These are phyloP conservation scores for Avena atlantica DNA, from an alignment of 176 grass and related monocot species.

Conservation along the genomic window DNA sequence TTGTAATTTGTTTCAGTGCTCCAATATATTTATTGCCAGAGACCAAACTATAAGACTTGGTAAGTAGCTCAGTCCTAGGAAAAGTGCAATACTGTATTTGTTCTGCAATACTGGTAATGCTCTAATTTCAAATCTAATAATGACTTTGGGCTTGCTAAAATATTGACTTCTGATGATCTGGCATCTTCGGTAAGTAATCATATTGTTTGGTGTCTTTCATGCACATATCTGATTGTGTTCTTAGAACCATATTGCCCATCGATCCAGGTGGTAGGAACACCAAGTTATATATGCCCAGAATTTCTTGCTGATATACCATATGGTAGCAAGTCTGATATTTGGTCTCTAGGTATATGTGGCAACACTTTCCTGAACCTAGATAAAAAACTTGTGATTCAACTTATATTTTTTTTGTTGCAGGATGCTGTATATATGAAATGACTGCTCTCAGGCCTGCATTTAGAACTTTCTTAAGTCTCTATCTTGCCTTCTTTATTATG, in stretches of 20 bases:
- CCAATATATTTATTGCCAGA: conserved; percentile 93
- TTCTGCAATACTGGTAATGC: conserved; percentile 29
- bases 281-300: conserved; percentile 94
- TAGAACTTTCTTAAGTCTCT: conserved; percentile 87
- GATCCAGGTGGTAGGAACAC: conserved; percentile 83
- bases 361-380: conserved; percentile 35
- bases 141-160: conserved; percentile 97
- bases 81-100: conserved; percentile 34
- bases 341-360: conserved; percentile 73
- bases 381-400: conserved; percentile 15
- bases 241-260: conserved; percentile 45
- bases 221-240: not conserved
- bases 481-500: not conserved
- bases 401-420: conserved; percentile 47
- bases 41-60: conserved; percentile 96
- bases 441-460: conserved; percentile 82
- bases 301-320: conserved; percentile 95
- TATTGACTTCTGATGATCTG: conserved; percentile 90
- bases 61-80: conserved; percentile 42
- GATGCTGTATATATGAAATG: conserved; percentile 99
- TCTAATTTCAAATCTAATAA: conserved; percentile 33
- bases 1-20: conserved; percentile 79
- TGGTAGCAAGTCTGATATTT: conserved; percentile 91
- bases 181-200: conserved; percentile 80
- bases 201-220: not conserved